phyloP scores from a whole-genome alignment of 2,329 filamentous ascomycete species.

The Hypoxylon sp. region DNA sequence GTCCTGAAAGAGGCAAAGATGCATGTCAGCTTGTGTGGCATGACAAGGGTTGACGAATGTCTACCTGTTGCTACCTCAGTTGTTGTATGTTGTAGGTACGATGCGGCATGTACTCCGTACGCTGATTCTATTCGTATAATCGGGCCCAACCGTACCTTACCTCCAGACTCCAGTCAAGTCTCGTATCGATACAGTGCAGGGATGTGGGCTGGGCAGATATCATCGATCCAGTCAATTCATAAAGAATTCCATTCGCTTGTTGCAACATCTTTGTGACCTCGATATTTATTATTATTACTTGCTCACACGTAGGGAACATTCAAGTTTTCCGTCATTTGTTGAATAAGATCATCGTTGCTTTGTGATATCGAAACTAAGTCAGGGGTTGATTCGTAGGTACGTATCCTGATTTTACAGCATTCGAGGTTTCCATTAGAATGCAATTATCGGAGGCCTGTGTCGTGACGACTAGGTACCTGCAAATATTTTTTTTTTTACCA shows the following conservation, averaged over 20 bases:
- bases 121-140: neutral
- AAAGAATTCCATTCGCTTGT: constrained; percentile 18
- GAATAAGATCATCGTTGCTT: constrained; percentile 16
- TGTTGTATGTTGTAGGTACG: neutral
- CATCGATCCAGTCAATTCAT: constrained; percentile 25
- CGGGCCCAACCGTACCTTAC: neutral
- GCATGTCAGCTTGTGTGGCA: constrained; percentile 36
- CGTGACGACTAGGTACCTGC: constrained; percentile 17
- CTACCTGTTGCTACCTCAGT: too few relatives aligned
- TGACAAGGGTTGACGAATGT: constrained; percentile 35
- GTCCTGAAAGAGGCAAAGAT: constrained; percentile 17
- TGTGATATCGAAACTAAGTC: constrained; percentile 6
- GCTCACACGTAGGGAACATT: constrained; percentile 14
- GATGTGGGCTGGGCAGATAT: constrained; percentile 37
- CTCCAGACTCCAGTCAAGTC: too few relatives aligned
- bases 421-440: constrained; percentile 4
- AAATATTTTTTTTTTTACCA: constrained; percentile 4
- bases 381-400: too few relatives aligned
- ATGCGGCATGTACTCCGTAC: constrained; percentile 3
- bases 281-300: constrained; percentile 17
- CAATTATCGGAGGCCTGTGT: too few relatives aligned
- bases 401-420: too few relatives aligned
- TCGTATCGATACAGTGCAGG: constrained; percentile 33
- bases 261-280: constrained; percentile 19
- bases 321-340: constrained; percentile 16